Conservation (phyloP, 129 eudicot species). For the Centella asiatica region DNA sequence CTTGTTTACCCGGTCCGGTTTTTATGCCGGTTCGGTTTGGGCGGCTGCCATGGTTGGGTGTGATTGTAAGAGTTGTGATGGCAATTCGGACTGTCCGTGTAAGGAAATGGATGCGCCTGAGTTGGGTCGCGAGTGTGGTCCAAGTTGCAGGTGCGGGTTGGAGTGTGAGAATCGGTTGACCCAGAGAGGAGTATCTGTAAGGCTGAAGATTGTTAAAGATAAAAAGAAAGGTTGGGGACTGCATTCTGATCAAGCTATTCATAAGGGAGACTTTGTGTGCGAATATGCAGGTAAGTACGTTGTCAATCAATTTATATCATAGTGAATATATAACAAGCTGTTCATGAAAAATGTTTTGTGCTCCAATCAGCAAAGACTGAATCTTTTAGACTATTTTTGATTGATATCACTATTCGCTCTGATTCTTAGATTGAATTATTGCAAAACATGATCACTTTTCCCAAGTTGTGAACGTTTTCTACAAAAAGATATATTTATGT, state of each 20-base stretch:
- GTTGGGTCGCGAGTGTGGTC: conserved; percentile 65
- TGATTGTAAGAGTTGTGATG: conserved; percentile 37
- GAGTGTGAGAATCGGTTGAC: conserved; percentile 53
- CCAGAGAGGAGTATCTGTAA: conserved; percentile 43
- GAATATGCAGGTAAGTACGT: conserved; percentile 85
- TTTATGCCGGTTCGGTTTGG: conserved; percentile 7
- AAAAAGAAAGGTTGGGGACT: conserved; percentile 73
- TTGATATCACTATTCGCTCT: too few relatives aligned
- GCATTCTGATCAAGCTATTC: conserved; percentile 46
- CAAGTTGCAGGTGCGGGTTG: conserved; percentile 47
- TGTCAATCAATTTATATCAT: not conserved
- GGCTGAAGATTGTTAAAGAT: conserved; percentile 56
- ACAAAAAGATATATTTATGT: not conserved
- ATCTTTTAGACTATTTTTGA: not conserved
- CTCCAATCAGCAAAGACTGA: not conserved
- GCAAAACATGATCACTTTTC: not conserved
- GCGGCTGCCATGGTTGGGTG: conserved; percentile 34
- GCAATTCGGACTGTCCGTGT: conserved; percentile 42
- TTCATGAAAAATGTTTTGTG: too few relatives aligned
- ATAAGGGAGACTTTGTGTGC: conserved; percentile 51
- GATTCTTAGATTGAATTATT: too few relatives aligned
- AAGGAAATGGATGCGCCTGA: conserved; percentile 19
- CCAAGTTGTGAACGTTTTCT: not conserved
- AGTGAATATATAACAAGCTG: not conserved
- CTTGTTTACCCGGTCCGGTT: conserved; percentile 17